Evolutionary conservation across 805 yeast species (phyloP), one percentile per base, ranked within the genome.

Genomic region (Sugiyamaella smithiae): DNA sequence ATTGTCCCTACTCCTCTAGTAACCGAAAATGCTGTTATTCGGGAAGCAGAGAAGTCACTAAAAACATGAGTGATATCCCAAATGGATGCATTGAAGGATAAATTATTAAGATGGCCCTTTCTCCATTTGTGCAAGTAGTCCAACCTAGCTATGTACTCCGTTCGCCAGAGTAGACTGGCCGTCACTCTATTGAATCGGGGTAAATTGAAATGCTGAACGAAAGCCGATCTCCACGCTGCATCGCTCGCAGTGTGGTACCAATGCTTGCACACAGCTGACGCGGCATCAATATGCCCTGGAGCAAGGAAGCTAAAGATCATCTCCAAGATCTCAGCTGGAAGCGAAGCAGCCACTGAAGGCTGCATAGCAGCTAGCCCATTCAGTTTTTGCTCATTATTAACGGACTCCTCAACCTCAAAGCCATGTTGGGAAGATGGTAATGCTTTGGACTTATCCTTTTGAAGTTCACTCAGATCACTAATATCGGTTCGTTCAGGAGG

Each of bases 171-270:
- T 37, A 52, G 38, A 41, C 58, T 45, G 45, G 57, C 33, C 36
- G 55, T 36, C 9, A 61, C 53, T 22, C 62, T 60, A 24, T 60
- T 57, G 38, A 63, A 57, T 28, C 40, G 43, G 14, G 40, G 22
- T 6, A 60, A 56, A 32, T 56, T 57, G 51, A 51, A 66, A 28
- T 50, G 48, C 31, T 52, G 50, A 14, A 20, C 42, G 43, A 66
- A 66, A 20, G 55, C 50, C 28, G 48, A 57, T 32, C 58, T 40
- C 68, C 68, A 66, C n/a, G 59, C 50, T 2, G 55, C 48, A 25
- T 65, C 68, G 46, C 60, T 53, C n/a, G 60, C 56, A 14, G 55
- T 28, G 1, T 47, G 49, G 42, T 52, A 51, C 69, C 68, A 66
- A 11, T 41, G 42, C 6, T 51, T 45, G 52, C 67, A 64, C 14